Conservation (phyloP, 208 protist genomes). For the Crithidia fasciculata region DNA sequence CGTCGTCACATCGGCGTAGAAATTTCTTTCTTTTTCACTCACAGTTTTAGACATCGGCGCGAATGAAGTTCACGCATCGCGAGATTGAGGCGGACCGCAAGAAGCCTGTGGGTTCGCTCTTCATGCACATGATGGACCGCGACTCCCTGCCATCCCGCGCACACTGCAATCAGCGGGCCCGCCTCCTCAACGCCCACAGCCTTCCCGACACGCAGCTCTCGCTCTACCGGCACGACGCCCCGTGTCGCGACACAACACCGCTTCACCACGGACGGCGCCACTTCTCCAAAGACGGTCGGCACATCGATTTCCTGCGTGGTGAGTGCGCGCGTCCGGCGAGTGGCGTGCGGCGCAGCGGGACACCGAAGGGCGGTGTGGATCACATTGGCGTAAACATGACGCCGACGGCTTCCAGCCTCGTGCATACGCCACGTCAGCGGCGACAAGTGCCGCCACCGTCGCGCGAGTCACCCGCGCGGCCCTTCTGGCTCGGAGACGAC, state of each 20-base stretch:
- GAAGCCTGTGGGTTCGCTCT: constrained; percentile 75
- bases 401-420: constrained; percentile 6
- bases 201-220: constrained; percentile 68
- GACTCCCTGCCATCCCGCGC: constrained; percentile 40
- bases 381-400: constrained; percentile 47
- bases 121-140: constrained; percentile 58
- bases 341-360: constrained; percentile 15
- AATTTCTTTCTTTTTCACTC: not conserved
- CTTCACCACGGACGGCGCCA: constrained; percentile 38
- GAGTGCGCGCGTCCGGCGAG: constrained; percentile 11
- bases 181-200: constrained; percentile 46
- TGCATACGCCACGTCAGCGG: constrained; percentile 33
- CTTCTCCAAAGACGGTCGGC: constrained; percentile 23
- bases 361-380: constrained; percentile 18
- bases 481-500: constrained; percentile 33
- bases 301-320: constrained; percentile 14
- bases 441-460: constrained; percentile 38
- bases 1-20: too few relatives aligned
- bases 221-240: constrained; percentile 38
- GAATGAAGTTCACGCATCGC: constrained; percentile 50
- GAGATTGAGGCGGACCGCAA: constrained; percentile 54
- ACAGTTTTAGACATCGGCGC: not conserved
- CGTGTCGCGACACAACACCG: constrained; percentile 14
- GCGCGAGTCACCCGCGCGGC: constrained; percentile 11
- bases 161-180: constrained; percentile 38